Evolutionary conservation across 2,329 filamentous ascomycete species (phyloP).

Genomic region (Leptosphaerulina australis): DNA sequence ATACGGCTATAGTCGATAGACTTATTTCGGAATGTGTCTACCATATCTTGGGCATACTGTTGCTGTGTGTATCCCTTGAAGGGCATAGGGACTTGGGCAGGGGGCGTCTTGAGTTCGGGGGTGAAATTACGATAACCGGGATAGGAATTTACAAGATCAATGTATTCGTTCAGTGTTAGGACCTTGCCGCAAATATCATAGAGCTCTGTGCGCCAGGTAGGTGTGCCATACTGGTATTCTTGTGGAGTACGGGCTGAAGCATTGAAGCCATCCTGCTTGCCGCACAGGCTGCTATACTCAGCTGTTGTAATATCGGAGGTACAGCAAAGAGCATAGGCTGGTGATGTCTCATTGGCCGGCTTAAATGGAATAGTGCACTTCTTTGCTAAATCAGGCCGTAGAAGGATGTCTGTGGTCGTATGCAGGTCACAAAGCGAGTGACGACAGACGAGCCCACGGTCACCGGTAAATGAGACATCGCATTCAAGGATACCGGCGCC

Average conservation of each 20-base stretch:
- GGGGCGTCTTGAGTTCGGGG: slow-evolving; percentile 67
- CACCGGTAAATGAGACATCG: slow-evolving; percentile 70
- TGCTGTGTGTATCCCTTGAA: slow-evolving; percentile 69
- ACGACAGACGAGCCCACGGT: slow-evolving; percentile 70
- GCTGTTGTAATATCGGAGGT: slow-evolving; percentile 28
- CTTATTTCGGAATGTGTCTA: slow-evolving; percentile 47
- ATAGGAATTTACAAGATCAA: slow-evolving; percentile 59
- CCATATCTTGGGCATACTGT: slow-evolving; percentile 66
- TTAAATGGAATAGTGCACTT: slow-evolving; percentile 69
- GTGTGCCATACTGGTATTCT: slow-evolving; percentile 63
- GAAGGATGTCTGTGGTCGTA: slow-evolving; percentile 71
- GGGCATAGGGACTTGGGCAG: slow-evolving; percentile 65
- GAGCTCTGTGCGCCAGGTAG: slow-evolving; percentile 66
- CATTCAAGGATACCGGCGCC: slow-evolving; percentile 71
- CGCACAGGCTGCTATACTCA: slow-evolving; percentile 26
- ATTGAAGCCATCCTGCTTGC: slow-evolving; percentile 59
- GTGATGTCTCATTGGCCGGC: slow-evolving; percentile 52
- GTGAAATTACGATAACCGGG: slow-evolving; percentile 65
- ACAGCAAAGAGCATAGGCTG: slow-evolving; percentile 26
- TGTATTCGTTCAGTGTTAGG: slow-evolving; percentile 64
- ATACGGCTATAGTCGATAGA: slow-evolving; percentile 46
- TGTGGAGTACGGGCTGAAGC: slow-evolving; percentile 61
- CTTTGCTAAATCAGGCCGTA: slow-evolving; percentile 64
- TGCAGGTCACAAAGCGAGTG: slow-evolving; percentile 72
- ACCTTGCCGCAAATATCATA: slow-evolving; percentile 66